Conservation (phyloP, 352 stramenopile species). For the Pythium brachiatum region DNA sequence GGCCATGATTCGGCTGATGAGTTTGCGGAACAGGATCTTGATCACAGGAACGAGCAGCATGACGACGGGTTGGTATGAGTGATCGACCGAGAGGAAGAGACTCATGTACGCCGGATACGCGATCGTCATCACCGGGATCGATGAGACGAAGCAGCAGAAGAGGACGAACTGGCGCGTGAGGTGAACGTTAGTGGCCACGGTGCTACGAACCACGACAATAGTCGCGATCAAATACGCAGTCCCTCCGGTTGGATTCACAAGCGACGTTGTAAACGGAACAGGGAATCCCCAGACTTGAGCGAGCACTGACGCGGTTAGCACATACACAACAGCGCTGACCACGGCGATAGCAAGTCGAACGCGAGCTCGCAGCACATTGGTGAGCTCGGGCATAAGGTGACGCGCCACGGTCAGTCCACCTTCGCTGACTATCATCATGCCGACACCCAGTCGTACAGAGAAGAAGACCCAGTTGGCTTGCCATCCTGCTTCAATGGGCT, state of each 20-base stretch:
- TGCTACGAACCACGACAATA: background rate
- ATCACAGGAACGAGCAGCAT: background rate
- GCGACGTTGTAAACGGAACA: background rate
- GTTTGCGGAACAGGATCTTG: background rate
- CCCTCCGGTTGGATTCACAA: background rate
- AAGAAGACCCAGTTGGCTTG: slow-evolving; percentile 9
- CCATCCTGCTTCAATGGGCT: background rate
- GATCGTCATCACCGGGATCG: background rate
- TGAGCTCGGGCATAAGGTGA: background rate
- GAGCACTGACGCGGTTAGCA: background rate
- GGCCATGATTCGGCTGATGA: background rate
- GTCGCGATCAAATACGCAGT: background rate
- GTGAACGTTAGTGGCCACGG: background rate
- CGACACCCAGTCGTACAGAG: background rate
- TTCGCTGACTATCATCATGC: background rate
- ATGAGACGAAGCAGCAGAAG: background rate
- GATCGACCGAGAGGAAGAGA: background rate
- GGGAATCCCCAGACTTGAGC: background rate
- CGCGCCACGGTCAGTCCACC: background rate
- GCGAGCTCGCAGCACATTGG: background rate
- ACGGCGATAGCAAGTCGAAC: background rate
- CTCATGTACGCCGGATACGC: slow-evolving; percentile 5
- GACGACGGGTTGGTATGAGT: background rate
- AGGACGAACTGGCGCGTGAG: background rate
- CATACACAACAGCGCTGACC: background rate